These are phyloP conservation scores for Xanthoparmelia taractica DNA, from an alignment of 495 filamentous ascomycete genomes.

Conservation along the genomic window DNA sequence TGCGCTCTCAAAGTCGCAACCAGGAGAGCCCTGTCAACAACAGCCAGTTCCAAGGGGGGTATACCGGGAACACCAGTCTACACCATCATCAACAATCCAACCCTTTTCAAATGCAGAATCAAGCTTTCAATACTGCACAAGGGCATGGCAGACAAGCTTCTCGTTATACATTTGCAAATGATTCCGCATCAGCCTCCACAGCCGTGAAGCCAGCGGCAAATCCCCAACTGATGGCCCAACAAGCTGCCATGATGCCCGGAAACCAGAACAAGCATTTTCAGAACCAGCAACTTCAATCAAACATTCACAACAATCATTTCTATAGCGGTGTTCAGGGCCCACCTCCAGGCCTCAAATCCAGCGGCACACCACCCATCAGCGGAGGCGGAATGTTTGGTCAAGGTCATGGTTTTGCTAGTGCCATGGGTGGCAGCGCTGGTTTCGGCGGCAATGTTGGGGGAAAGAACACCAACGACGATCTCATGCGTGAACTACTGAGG, in stretches of 20 bases:
- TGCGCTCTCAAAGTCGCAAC: constrained; percentile 49
- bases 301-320: constrained; percentile 34
- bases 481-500: constrained; percentile 73
- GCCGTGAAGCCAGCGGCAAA: constrained; percentile 78
- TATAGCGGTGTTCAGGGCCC: constrained; percentile 73
- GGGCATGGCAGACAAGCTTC: constrained; percentile 81
- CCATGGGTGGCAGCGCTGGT: constrained; percentile 55
- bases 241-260: constrained; percentile 80
- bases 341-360: constrained; percentile 90
- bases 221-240: constrained; percentile 79
- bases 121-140: constrained; percentile 48
- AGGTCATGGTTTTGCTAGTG: constrained; percentile 62
- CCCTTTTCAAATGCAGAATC: constrained; percentile 51
- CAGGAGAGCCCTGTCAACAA: constrained; percentile 46
- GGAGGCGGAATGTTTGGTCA: constrained; percentile 70
- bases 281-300: constrained; percentile 43
- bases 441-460: constrained; percentile 58
- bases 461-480: constrained; percentile 66
- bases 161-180: constrained; percentile 81
- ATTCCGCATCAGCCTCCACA: constrained; percentile 54
- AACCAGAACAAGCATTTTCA: constrained; percentile 51
- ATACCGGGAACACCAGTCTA: constrained; percentile 28
- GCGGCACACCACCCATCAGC: constrained; percentile 79
- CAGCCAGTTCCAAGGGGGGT: constrained; percentile 51
- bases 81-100: constrained; percentile 40